These are phyloP conservation scores for Phytophthora ramorum DNA, from an alignment of 352 stramenopile genomes.

Conservation along the genomic window DNA sequence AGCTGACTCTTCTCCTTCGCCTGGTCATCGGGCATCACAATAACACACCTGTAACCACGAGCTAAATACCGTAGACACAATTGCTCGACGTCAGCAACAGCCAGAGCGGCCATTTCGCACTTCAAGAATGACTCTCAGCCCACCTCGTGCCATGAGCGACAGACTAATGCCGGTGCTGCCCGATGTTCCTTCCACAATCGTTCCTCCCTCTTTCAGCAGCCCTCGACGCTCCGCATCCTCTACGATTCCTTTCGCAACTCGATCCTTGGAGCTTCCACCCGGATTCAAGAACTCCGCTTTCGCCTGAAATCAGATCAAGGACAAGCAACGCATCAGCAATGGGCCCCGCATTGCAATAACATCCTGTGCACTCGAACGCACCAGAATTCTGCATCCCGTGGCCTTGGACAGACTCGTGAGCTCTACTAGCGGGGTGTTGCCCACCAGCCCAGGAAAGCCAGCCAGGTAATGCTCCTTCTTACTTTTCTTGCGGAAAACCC, in stretches of 20 bases:
- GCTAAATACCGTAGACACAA: slow-evolving; percentile 40
- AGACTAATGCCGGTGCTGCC: slow-evolving; percentile 98
- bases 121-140: slow-evolving; percentile 9
- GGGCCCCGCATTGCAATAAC: not conserved
- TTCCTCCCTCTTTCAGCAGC: slow-evolving; percentile 89
- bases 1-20: slow-evolving; percentile 92
- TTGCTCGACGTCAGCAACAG: slow-evolving; percentile 8
- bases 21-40: slow-evolving; percentile 98
- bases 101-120: not conserved
- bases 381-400: slow-evolving; percentile 91
- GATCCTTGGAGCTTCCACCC: slow-evolving; percentile 97
- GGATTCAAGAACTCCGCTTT: slow-evolving; percentile 98
- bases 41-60: slow-evolving; percentile 94
- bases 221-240: slow-evolving; percentile 91
- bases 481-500: slow-evolving; percentile 27
- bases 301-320: slow-evolving; percentile 43
- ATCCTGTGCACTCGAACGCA: slow-evolving; percentile 18
- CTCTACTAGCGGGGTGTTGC: slow-evolving; percentile 93
- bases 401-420: slow-evolving; percentile 91
- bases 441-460: slow-evolving; percentile 90
- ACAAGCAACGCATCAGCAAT: slow-evolving; percentile 4
- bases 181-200: slow-evolving; percentile 98
- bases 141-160: slow-evolving; percentile 91
- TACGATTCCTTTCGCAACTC: slow-evolving; percentile 96
- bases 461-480: slow-evolving; percentile 32